Conservation (phyloP, 2,329 filamentous ascomycete species). For the Ceratocystiopsis brevicomis region DNA sequence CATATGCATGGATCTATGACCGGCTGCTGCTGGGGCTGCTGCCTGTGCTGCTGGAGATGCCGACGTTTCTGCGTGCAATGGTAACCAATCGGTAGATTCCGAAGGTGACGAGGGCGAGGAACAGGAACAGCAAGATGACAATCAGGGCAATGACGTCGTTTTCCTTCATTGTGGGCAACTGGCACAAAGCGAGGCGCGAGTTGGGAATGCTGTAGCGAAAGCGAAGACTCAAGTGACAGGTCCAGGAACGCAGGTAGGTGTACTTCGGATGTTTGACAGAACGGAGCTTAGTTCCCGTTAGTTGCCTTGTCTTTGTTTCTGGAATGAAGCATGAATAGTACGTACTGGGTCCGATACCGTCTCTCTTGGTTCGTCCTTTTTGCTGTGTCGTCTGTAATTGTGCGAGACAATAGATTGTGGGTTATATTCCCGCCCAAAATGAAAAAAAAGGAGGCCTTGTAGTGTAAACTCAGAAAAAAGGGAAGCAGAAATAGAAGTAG, state of each 20-base stretch:
- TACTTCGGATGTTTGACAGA: too few species aligned
- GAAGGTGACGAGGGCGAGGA: conserved; percentile 41
- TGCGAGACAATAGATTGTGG: too few species aligned
- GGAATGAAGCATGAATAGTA: too few species aligned
- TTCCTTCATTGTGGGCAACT: conserved; percentile 32
- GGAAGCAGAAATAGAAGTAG: not conserved
- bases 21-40: conserved; percentile 6
- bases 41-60: conserved; percentile 14
- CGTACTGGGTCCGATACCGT: too few species aligned
- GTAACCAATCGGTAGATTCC: conserved; percentile 44
- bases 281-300: too few species aligned
- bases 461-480: too few species aligned
- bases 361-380: too few species aligned
- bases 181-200: not conserved
- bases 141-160: conserved; percentile 53
- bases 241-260: too few species aligned
- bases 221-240: not conserved
- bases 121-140: conserved; percentile 45
- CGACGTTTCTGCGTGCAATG: conserved; percentile 26
- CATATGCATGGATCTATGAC: not conserved
- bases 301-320: too few species aligned
- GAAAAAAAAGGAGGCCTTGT: not conserved
- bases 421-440: not conserved
- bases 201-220: not conserved
- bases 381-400: too few species aligned